phyloP scores from a whole-genome alignment of 148 eudicot species.

The Fagopyrum homotropicum region DNA sequence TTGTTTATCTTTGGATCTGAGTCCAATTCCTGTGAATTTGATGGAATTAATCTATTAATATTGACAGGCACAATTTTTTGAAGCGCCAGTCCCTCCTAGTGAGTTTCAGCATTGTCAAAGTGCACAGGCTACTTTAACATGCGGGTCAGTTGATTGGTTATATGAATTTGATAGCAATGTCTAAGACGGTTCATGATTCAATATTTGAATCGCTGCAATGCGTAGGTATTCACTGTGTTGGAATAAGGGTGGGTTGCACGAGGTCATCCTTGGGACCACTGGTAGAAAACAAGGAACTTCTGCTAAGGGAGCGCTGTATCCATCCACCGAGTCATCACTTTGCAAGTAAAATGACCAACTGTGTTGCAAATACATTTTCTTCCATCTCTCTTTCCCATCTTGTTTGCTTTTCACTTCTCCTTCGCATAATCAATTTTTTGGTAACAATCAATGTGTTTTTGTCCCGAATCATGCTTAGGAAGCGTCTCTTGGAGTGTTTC shows the following conservation, averaged over 20 bases:
- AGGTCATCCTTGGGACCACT: constrained; percentile 86
- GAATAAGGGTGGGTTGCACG: constrained; percentile 74
- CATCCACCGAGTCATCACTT: constrained; percentile 74
- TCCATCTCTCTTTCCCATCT: not conserved
- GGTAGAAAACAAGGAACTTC: constrained; percentile 98
- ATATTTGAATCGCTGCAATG: not conserved
- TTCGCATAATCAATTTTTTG: not conserved
- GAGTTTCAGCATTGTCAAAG: constrained; percentile 82
- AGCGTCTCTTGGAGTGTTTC: constrained; percentile 67
- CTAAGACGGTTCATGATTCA: not conserved
- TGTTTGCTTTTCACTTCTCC: not conserved
- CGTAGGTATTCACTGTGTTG: constrained; percentile 80
- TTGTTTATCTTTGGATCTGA: not conserved
- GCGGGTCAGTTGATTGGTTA: constrained; percentile 59
- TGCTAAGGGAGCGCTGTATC: constrained; percentile 70
- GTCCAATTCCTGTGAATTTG: not conserved
- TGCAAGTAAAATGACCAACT: constrained; percentile 59
- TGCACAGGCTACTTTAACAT: constrained; percentile 68
- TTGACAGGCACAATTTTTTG: constrained; percentile 59
- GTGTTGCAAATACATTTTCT: not conserved
- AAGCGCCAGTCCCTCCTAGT: constrained; percentile 60
- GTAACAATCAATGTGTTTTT: not conserved
- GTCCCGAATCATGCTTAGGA: constrained; percentile 36
- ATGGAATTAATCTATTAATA: constrained; percentile 6
- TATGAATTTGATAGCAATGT: not conserved